Evolutionary conservation across 257 asterid species (phyloP).

Genomic region (Scutellaria barbata): DNA sequence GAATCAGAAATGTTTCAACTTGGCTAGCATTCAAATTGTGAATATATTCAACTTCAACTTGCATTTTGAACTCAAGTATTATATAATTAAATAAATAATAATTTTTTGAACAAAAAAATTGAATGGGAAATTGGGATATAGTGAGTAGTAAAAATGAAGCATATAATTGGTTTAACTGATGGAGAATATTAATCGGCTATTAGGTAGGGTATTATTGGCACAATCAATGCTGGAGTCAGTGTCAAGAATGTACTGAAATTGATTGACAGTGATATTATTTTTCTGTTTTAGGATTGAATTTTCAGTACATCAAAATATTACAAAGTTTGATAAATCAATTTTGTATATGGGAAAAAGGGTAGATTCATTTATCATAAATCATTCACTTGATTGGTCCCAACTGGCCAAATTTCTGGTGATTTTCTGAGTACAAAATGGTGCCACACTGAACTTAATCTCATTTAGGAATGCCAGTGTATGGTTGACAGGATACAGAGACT

Average conservation of each 20-base stretch:
- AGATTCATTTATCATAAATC: slow-evolving; percentile 21
- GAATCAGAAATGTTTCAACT: slow-evolving; percentile 23
- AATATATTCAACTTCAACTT: background rate
- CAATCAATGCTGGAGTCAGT: slow-evolving; percentile 31
- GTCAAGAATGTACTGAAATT: slow-evolving; percentile 40
- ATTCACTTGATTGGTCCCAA: slow-evolving; percentile 24
- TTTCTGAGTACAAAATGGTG: slow-evolving; percentile 7
- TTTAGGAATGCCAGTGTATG: slow-evolving; percentile 21
- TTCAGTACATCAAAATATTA: slow-evolving; percentile 32
- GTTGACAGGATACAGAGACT: background rate
- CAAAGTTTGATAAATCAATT: background rate
- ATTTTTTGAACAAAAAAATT: background rate
- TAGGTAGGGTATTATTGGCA: slow-evolving; percentile 27
- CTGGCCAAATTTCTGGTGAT: slow-evolving; percentile 20
- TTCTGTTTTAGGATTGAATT: slow-evolving; percentile 40
- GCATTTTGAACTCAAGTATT: too few relatives aligned
- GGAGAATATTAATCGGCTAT: slow-evolving; percentile 4
- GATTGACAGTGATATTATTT: slow-evolving; percentile 35
- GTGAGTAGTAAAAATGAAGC: background rate
- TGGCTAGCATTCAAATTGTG: slow-evolving; percentile 18
- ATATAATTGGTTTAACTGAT: background rate
- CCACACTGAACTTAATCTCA: slow-evolving; percentile 24
- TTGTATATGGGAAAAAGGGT: background rate
- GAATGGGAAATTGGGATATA: background rate
- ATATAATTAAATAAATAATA: too few relatives aligned